These are phyloP conservation scores for Colletotrichum sublineola DNA, from an alignment of 2,329 filamentous ascomycete species.

Conservation along the genomic window DNA sequence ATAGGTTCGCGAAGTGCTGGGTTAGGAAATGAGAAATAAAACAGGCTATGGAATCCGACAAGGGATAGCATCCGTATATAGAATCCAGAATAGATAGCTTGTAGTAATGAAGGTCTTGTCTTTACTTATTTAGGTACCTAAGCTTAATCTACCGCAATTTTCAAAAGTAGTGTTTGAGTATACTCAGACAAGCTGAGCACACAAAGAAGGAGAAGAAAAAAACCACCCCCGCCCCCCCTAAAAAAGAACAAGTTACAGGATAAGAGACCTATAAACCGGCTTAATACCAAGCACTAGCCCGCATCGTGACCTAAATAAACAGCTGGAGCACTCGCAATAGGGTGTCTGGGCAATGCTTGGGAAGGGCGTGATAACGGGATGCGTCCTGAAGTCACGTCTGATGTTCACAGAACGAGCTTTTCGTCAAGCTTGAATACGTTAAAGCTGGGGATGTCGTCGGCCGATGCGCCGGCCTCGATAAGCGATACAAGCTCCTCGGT, in stretches of 20 bases:
- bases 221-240: not conserved
- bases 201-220: constrained; percentile 2
- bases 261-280: not conserved
- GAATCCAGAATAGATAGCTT: not conserved
- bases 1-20: too few species aligned
- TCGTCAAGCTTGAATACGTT: constrained; percentile 19
- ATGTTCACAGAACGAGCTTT: constrained; percentile 28
- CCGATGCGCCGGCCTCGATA: constrained; percentile 6
- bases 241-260: not conserved
- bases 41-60: too few species aligned
- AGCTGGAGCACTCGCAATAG: constrained; percentile 11
- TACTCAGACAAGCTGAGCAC: constrained; percentile 19
- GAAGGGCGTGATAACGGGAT: constrained; percentile 6
- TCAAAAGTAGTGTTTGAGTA: constrained; percentile 14
- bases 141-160: constrained; percentile 9
- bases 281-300: not conserved
- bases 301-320: constrained; percentile 4
- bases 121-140: not conserved
- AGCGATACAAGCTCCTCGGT: constrained; percentile 20
- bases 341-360: constrained; percentile 10
- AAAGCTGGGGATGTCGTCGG: constrained; percentile 24
- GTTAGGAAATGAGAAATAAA: too few species aligned
- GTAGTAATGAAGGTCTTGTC: constrained; percentile 17
- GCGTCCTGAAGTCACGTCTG: constrained; percentile 17
- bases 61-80: too few species aligned